These are phyloP conservation scores for Ilyonectria sp. DNA, from an alignment of 2,329 filamentous ascomycete species.

Conservation along the genomic window DNA sequence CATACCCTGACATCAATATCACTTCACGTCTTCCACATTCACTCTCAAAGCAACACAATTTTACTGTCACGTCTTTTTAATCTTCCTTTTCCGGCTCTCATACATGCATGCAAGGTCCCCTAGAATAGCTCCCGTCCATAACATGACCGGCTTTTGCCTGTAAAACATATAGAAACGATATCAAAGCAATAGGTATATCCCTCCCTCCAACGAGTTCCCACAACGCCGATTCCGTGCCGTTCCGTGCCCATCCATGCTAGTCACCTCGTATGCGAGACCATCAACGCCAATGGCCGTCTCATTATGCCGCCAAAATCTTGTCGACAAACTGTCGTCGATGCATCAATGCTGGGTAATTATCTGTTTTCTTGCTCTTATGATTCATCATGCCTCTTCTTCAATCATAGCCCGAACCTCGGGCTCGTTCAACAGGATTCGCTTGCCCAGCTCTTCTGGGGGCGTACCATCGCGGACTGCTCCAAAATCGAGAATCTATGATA, in stretches of 20 bases:
- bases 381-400: conserved; percentile 58
- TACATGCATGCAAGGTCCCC: conserved; percentile 18
- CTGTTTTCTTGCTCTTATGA: conserved; percentile 27
- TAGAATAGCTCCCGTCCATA: conserved; percentile 10
- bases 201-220: conserved; percentile 32
- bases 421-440: conserved; percentile 79
- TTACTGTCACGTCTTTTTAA: background rate
- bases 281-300: conserved; percentile 42
- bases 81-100: conserved; percentile 19
- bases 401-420: conserved; percentile 67
- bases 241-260: conserved; percentile 40
- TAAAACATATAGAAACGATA: conserved; percentile 22
- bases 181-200: conserved; percentile 49
- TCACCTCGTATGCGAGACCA: conserved; percentile 42
- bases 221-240: conserved; percentile 43
- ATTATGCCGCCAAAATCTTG: conserved; percentile 35
- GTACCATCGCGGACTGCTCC: conserved; percentile 92
- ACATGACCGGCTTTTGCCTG: conserved; percentile 6
- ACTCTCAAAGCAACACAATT: background rate
- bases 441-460: conserved; percentile 81
- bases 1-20: no score
- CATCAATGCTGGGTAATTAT: conserved; percentile 34
- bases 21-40: background rate
- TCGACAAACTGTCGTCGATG: conserved; percentile 31
- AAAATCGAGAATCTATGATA: conserved; percentile 90